Conservation (phyloP, 2,329 filamentous ascomycete species). For the Amylocarpus encephaloides region DNA sequence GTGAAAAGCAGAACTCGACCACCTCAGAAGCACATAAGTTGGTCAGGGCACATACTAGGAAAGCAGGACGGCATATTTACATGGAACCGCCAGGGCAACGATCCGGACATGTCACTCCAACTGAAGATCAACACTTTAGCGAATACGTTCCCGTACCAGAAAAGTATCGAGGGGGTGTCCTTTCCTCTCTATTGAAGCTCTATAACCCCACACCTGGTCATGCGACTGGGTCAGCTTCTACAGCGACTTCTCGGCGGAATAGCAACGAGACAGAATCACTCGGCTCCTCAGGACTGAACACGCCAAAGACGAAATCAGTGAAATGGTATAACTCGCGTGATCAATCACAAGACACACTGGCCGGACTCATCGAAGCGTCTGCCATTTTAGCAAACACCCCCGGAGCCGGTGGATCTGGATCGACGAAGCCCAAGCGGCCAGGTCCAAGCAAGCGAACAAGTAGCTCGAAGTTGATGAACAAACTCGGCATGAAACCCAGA, state of each 20-base stretch:
- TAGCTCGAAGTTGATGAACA: conserved; percentile 23
- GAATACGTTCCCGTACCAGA: conserved; percentile 61
- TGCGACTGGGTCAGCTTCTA: conserved; percentile 5
- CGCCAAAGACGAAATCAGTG: conserved; percentile 23
- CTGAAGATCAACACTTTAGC: conserved; percentile 38
- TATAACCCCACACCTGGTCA: conserved; percentile 46
- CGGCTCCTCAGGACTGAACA: conserved; percentile 37
- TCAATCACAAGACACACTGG: conserved; percentile 41
- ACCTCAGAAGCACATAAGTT: conserved; percentile 39
- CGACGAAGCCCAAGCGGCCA: conserved; percentile 16
- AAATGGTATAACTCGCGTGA: conserved; percentile 36
- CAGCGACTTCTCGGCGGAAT: conserved; percentile 20
- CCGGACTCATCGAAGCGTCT: conserved; percentile 49
- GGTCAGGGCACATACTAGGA: conserved; percentile 36
- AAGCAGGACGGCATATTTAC: conserved; percentile 17
- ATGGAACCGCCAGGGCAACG: conserved; percentile 14
- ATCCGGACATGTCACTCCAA: conserved; percentile 43
- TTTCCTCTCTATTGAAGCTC: conserved; percentile 66
- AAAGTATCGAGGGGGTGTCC: conserved; percentile 66
- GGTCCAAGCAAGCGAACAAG: conserved; percentile 25
- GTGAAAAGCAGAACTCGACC: conserved; percentile 16
- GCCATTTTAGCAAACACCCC: conserved; percentile 43
- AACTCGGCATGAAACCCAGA: conserved; percentile 21
- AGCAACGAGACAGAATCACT: conserved; percentile 30
- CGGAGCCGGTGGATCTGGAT: conserved; percentile 37